Conservation (phyloP, 805 yeast genomes). For the Starmera caribaea region DNA sequence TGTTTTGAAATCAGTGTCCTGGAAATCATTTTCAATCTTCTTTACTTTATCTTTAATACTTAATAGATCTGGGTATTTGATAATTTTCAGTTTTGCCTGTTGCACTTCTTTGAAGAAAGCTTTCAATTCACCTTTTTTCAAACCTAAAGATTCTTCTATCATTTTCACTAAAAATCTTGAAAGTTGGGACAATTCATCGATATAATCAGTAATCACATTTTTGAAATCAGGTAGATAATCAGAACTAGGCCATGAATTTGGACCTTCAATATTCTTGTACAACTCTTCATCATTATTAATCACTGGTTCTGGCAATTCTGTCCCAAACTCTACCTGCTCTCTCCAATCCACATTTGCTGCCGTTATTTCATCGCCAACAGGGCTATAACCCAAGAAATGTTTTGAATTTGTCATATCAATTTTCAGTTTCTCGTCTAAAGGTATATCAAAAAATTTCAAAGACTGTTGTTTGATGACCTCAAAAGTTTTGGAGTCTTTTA, state of each 20-base stretch:
- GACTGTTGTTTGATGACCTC: slow-evolving; percentile 22
- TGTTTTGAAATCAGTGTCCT: slow-evolving; percentile 31
- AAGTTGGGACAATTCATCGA: slow-evolving; percentile 35
- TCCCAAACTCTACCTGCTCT: slow-evolving; percentile 38
- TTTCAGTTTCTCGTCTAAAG: slow-evolving; percentile 27
- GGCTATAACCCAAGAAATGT: slow-evolving; percentile 37
- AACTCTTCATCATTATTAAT: slow-evolving; percentile 19
- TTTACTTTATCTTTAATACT: slow-evolving; percentile 5
- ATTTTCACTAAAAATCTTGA: slow-evolving; percentile 32
- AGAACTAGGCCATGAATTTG: slow-evolving; percentile 35
- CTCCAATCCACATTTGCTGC: slow-evolving; percentile 38
- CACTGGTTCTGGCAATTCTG: slow-evolving; percentile 36
- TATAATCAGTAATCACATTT: slow-evolving; percentile 22
- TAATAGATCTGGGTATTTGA: slow-evolving; percentile 25
- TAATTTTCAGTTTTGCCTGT: slow-evolving; percentile 29
- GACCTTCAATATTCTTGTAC: slow-evolving; percentile 36
- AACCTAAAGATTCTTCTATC: slow-evolving; percentile 47
- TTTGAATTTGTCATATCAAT: slow-evolving; percentile 33
- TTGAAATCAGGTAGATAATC: slow-evolving; percentile 26
- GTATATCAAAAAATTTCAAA: slow-evolving; percentile 28
- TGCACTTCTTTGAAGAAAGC: slow-evolving; percentile 37
- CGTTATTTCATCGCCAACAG: slow-evolving; percentile 37
- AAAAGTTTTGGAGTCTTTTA: slow-evolving; percentile 21
- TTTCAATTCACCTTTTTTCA: slow-evolving; percentile 34
- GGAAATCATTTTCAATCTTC: slow-evolving; percentile 33